These are phyloP conservation scores for Cyclocybe cylindracea DNA, from an alignment of 768 basidiomycete species.

Conservation along the genomic window DNA sequence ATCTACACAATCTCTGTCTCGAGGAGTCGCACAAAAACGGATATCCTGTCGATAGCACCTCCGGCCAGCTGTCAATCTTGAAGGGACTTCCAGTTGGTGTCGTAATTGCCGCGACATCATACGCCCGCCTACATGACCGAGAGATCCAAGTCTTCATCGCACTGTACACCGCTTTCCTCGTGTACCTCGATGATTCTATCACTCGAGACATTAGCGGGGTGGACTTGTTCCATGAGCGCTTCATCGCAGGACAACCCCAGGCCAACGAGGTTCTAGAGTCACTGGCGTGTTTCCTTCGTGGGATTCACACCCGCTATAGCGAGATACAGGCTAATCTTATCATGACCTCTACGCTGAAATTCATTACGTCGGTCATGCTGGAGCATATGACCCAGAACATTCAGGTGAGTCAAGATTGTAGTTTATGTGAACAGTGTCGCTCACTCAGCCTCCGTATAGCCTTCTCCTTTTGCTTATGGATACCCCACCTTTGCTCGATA, in stretches of 20 bases:
- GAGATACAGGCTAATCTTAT: conserved; percentile 34
- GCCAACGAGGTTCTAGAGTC: conserved; percentile 29
- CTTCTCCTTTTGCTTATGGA: conserved; percentile 8
- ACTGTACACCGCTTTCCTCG: conserved; percentile 38
- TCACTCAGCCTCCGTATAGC: neutral
- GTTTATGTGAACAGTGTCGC: neutral
- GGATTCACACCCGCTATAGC: conserved; percentile 27
- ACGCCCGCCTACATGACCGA: conserved; percentile 27
- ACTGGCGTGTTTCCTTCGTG: conserved; percentile 31
- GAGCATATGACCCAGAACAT: conserved; percentile 11
- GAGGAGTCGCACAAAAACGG: no score
- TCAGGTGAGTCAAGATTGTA: conserved; percentile 1
- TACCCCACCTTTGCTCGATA: conserved; percentile 23
- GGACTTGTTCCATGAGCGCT: conserved; percentile 32
- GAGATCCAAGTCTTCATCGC: conserved; percentile 35
- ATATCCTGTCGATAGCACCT: no score
- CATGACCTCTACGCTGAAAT: conserved; percentile 33
- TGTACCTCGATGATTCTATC: conserved; percentile 34
- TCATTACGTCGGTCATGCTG: conserved; percentile 27
- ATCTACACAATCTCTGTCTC: no score
- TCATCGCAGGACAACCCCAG: conserved; percentile 28
- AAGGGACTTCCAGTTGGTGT: conserved; percentile 26
- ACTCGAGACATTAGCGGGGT: conserved; percentile 23
- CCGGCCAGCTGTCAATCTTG: no score
- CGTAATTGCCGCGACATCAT: conserved; percentile 24